Evolutionary conservation across 768 basidiomycete species (phyloP).

Genomic region (Pisolithus orientalis): DNA sequence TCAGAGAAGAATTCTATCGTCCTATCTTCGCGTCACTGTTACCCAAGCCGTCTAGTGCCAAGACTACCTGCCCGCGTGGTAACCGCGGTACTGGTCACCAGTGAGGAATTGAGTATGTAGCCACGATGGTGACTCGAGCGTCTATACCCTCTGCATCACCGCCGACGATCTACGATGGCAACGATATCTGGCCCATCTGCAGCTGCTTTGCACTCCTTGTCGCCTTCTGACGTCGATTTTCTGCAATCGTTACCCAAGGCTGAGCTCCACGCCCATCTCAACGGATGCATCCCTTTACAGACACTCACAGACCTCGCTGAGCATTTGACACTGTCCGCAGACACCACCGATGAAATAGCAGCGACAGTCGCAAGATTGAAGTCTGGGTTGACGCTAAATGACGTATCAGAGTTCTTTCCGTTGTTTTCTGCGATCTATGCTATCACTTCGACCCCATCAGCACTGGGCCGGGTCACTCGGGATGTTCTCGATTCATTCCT

Average conservation of each 20-base stretch:
- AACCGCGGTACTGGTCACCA: too few relatives aligned
- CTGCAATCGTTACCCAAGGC: slow-evolving; percentile 67
- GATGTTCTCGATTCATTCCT: slow-evolving; percentile 68
- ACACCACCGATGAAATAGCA: slow-evolving; percentile 32
- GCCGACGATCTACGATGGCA: not conserved
- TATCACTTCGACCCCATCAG: slow-evolving; percentile 54
- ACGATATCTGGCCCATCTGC: slow-evolving; percentile 30
- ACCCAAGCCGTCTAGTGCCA: too few relatives aligned
- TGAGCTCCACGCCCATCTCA: slow-evolving; percentile 82
- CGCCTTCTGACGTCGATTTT: slow-evolving; percentile 47
- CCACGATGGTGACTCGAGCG: too few relatives aligned
- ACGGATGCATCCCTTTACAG: slow-evolving; percentile 72
- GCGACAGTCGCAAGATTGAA: slow-evolving; percentile 37
- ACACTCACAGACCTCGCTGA: slow-evolving; percentile 57
- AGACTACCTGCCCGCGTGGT: too few relatives aligned
- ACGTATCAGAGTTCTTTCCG: slow-evolving; percentile 65
- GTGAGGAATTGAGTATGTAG: too few relatives aligned
- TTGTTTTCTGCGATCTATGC: slow-evolving; percentile 79
- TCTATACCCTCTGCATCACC: too few relatives aligned
- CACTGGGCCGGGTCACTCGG: slow-evolving; percentile 49
- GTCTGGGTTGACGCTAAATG: slow-evolving; percentile 37
- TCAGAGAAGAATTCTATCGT: too few relatives aligned
- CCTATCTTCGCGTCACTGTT: too few relatives aligned
- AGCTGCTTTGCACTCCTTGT: slow-evolving; percentile 49
- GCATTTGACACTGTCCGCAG: slow-evolving; percentile 26